A percentile compares a stretch with the other conserved stretches of the same genome.
phyloP scores from a whole-genome alignment of 2,329 filamentous ascomycete species.

The Hypoxylon sp. region DNA sequence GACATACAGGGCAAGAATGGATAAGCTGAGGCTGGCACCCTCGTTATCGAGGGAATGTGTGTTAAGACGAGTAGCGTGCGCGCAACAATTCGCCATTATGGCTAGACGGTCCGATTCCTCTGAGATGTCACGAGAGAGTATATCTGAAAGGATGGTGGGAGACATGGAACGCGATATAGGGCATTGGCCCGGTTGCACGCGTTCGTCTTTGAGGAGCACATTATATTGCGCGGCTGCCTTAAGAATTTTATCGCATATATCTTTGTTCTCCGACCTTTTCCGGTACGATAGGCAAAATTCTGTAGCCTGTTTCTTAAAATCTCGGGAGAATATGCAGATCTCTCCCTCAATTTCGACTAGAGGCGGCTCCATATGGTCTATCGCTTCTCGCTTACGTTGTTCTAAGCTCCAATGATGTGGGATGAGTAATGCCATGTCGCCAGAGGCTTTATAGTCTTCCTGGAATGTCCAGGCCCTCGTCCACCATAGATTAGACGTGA shows the following conservation, averaged over 20 bases:
- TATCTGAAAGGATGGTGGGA: constrained; percentile 50
- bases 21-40: constrained; percentile 49
- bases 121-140: constrained; percentile 47
- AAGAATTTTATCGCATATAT: constrained; percentile 49
- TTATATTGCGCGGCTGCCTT: constrained; percentile 51
- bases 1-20: constrained; percentile 50
- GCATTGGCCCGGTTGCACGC: constrained; percentile 18
- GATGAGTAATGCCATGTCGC: constrained; percentile 52
- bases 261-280: constrained; percentile 37
- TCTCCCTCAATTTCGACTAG: constrained; percentile 48
- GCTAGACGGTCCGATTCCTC: constrained; percentile 52
- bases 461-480: constrained; percentile 54
- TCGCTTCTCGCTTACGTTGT: constrained; percentile 43
- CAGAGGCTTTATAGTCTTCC: constrained; percentile 52
- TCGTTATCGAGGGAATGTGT: constrained; percentile 44
- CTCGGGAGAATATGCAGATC: constrained; percentile 49
- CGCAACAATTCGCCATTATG: constrained; percentile 52
- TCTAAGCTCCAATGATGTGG: constrained; percentile 49
- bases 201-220: constrained; percentile 49
- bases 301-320: constrained; percentile 49
- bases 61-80: constrained; percentile 49
- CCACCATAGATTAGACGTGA: constrained; percentile 53
- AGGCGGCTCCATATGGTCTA: constrained; percentile 34
- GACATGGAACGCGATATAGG: constrained; percentile 52
- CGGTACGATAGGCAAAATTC: constrained; percentile 50